A percentile compares a stretch with the other conserved stretches of the same genome.
Conservation (phyloP, 2,329 filamentous ascomycete species). For the Cladosporium sp. region DNA sequence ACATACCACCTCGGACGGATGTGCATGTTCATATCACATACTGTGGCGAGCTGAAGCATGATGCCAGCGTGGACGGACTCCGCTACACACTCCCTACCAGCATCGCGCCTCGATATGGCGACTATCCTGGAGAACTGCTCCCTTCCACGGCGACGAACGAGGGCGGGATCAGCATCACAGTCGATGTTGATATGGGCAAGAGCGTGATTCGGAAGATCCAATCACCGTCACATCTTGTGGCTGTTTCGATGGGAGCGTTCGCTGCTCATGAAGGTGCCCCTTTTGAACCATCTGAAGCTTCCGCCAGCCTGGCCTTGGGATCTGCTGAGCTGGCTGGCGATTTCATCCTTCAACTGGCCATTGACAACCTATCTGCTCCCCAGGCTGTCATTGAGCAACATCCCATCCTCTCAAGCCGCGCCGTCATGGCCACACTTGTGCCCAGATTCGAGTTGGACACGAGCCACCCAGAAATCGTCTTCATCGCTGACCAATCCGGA, state of each 20-base stretch:
- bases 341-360: constrained; percentile 62
- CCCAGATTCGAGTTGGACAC: constrained; percentile 63
- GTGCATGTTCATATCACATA: constrained; percentile 62
- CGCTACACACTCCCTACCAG: constrained; percentile 65
- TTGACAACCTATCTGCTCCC: constrained; percentile 57
- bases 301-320: constrained; percentile 55
- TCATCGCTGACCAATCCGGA: constrained; percentile 68
- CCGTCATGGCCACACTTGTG: constrained; percentile 67
- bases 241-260: constrained; percentile 59
- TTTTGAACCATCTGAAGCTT: constrained; percentile 58
- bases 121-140: constrained; percentile 37
- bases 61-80: constrained; percentile 62
- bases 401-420: constrained; percentile 55
- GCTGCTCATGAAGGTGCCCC: constrained; percentile 43
- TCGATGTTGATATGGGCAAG: constrained; percentile 57
- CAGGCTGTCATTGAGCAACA: constrained; percentile 64
- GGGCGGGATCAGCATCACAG: constrained; percentile 50
- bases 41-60: constrained; percentile 68
- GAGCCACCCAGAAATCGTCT: constrained; percentile 61
- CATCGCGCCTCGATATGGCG: constrained; percentile 65
- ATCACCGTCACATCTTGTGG: constrained; percentile 65
- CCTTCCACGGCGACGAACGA: constrained; percentile 21
- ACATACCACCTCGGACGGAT: constrained; percentile 56
- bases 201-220: constrained; percentile 58
- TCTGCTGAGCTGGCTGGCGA: constrained; percentile 56